Percentiles rank a stretch among this genome's conserved stretches.
phyloP scores from a whole-genome alignment of 2,329 filamentous ascomycete genomes.

The Fonsecaea erecta region DNA sequence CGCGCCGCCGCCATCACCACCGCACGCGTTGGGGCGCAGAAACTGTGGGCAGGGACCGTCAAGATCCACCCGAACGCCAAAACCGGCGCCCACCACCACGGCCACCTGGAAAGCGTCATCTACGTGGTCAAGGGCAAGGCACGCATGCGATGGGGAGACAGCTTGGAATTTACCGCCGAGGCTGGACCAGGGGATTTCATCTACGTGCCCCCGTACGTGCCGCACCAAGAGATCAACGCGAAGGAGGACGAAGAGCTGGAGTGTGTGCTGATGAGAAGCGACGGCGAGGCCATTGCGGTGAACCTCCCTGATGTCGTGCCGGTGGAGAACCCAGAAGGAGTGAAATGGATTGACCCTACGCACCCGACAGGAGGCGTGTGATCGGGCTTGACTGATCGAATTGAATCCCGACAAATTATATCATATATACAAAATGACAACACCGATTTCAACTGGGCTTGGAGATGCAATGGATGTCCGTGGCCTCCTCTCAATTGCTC shows the following conservation, averaged over 20 bases:
- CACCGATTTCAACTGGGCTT: neutral
- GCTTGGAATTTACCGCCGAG: conserved; percentile 52
- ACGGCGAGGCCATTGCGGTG: conserved; percentile 52
- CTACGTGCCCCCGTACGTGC: conserved; percentile 52
- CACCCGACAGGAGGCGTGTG: conserved; percentile 43
- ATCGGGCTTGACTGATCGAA: too few species aligned
- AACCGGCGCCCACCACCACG: conserved; percentile 53
- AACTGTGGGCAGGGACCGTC: conserved; percentile 54
- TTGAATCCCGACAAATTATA: neutral
- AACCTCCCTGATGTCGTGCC: conserved; percentile 51
- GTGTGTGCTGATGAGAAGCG: conserved; percentile 51
- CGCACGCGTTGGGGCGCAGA: conserved; percentile 51
- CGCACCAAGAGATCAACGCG: conserved; percentile 55
- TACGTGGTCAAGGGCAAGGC: conserved; percentile 53
- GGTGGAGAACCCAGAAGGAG: conserved; percentile 49
- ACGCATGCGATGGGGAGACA: conserved; percentile 54
- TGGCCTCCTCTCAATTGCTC: neutral
- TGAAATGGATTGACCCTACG: conserved; percentile 54
- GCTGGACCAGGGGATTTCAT: conserved; percentile 55
- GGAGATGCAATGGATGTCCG: neutral
- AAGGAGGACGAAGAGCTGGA: conserved; percentile 49
- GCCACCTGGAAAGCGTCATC: conserved; percentile 53
- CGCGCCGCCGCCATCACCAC: conserved; percentile 53
- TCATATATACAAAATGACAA: neutral
- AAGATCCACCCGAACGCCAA: conserved; percentile 51